phyloP scores from a whole-genome alignment of 1,139 yeast genomes.

The Suhomyces anneliseae region DNA sequence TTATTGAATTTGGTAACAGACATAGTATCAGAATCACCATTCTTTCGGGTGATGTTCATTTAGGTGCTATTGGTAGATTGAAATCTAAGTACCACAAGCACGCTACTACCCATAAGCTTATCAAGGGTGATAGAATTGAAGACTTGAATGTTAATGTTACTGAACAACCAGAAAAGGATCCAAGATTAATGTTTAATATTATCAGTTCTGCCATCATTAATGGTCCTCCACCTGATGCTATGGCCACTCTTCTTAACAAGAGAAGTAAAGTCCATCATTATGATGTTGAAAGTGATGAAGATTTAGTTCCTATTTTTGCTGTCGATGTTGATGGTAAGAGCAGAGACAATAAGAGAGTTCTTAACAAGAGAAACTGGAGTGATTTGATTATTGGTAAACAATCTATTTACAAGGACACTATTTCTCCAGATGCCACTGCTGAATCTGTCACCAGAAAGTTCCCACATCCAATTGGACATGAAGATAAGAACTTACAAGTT shows the following conservation, averaged over 20 bases:
- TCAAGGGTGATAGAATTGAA: slow-evolving; percentile 23
- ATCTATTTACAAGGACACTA: slow-evolving; percentile 26
- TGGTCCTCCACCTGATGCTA: slow-evolving; percentile 87
- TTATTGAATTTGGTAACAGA: slow-evolving; percentile 63
- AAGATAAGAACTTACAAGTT: slow-evolving; percentile 4
- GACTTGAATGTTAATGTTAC: slow-evolving; percentile 40
- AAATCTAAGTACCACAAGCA: slow-evolving; percentile 57
- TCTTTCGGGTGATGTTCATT: slow-evolving; percentile 90
- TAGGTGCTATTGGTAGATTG: slow-evolving; percentile 80
- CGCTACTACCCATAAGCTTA: slow-evolving; percentile 30
- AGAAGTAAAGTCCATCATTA: slow-evolving; percentile 71
- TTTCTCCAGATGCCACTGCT: slow-evolving; percentile 11
- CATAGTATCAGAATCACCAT: slow-evolving; percentile 76
- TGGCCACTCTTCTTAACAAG: slow-evolving; percentile 68
- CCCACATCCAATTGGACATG: slow-evolving; percentile 28
- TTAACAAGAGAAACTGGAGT: slow-evolving; percentile 81
- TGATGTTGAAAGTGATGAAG: slow-evolving; percentile 68
- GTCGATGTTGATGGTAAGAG: slow-evolving; percentile 58
- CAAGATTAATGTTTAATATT: slow-evolving; percentile 76
- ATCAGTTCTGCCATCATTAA: slow-evolving; percentile 88
- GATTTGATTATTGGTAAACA: slow-evolving; percentile 44
- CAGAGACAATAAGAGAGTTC: slow-evolving; percentile 58
- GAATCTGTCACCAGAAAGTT: slow-evolving; percentile 20
- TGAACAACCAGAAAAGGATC: slow-evolving; percentile 64
- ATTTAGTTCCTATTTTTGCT: slow-evolving; percentile 69